Evolutionary conservation across 2,329 filamentous ascomycete species (phyloP).

Genomic region (Pseudocercospora ulei): DNA sequence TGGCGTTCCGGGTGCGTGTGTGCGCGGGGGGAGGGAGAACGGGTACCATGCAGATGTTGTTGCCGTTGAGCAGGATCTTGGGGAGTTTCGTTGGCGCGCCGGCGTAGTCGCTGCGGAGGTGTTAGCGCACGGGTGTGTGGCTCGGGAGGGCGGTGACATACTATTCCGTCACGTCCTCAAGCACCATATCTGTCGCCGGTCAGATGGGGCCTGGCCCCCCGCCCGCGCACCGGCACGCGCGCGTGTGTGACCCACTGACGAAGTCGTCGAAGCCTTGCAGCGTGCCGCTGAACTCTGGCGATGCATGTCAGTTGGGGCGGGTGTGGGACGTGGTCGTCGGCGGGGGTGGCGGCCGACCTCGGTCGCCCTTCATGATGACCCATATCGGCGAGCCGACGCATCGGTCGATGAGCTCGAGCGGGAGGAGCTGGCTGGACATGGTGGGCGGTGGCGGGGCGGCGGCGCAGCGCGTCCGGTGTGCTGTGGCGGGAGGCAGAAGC

Average conservation of each 20-base stretch:
- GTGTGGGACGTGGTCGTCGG: no score
- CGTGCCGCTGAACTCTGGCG: constrained; percentile 90
- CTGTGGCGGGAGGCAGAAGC: neutral
- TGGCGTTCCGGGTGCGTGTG: neutral
- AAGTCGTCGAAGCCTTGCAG: constrained; percentile 97
- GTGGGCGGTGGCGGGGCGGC: neutral
- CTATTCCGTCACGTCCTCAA: constrained; percentile 91
- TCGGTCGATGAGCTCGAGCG: constrained; percentile 85
- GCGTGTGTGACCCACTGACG: constrained; percentile 99
- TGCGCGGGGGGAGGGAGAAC: neutral
- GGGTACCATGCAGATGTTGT: constrained; percentile 97
- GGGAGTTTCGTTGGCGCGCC: constrained; percentile 76
- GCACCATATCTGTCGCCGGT: constrained; percentile 70
- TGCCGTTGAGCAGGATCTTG: constrained; percentile 93
- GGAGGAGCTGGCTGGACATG: constrained; percentile 34
- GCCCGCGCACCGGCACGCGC: no score
- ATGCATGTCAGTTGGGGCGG: constrained; percentile 8
- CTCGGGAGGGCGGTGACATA: constrained; percentile 46
- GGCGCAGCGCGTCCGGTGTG: constrained; percentile 5
- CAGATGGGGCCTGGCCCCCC: no score
- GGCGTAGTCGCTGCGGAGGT: constrained; percentile 63
- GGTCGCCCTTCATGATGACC: constrained; percentile 99
- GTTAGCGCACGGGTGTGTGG: constrained; percentile 4
- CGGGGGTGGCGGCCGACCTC: constrained; percentile 63
- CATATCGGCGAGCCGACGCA: constrained; percentile 96